phyloP scores from a whole-genome alignment of 306 rosid species.

The Cicer bijugum region DNA sequence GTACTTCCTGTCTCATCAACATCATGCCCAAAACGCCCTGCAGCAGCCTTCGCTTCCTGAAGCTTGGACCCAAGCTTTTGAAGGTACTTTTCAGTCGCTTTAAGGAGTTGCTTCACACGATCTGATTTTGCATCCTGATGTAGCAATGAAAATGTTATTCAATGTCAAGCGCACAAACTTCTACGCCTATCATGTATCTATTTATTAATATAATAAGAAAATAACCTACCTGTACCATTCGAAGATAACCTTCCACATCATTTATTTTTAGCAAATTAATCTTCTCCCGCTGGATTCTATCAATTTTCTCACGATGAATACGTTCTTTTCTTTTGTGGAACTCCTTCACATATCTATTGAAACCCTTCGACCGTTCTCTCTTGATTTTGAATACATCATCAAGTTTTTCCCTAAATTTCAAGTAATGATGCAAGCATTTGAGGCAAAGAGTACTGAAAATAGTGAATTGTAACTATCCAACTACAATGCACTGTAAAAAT shows the following conservation, averaged over 20 bases:
- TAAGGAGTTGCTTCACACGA: constrained; percentile 98
- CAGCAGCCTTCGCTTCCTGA: constrained; percentile 75
- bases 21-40: constrained; percentile 70
- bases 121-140: constrained; percentile 96
- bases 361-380: constrained; percentile 92
- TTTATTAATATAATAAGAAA: constrained; percentile 23
- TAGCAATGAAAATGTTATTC: constrained; percentile 33
- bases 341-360: constrained; percentile 90
- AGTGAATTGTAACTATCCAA: constrained; percentile 7
- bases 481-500: constrained; percentile 30
- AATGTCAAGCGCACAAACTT: constrained; percentile 19
- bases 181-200: constrained; percentile 26
- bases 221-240: constrained; percentile 93
- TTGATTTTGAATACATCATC: constrained; percentile 89
- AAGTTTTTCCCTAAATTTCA: constrained; percentile 81
- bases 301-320: constrained; percentile 96
- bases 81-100: constrained; percentile 97
- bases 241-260: constrained; percentile 97
- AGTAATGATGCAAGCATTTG: constrained; percentile 42
- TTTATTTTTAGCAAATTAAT: constrained; percentile 96
- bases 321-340: constrained; percentile 97
- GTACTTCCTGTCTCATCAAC: constrained; percentile 65
- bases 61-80: constrained; percentile 97
- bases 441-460: constrained; percentile 22
- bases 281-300: constrained; percentile 97